These are phyloP conservation scores for Curvularia hawaiiensis DNA, from an alignment of 2,329 filamentous ascomycete species.

Conservation along the genomic window DNA sequence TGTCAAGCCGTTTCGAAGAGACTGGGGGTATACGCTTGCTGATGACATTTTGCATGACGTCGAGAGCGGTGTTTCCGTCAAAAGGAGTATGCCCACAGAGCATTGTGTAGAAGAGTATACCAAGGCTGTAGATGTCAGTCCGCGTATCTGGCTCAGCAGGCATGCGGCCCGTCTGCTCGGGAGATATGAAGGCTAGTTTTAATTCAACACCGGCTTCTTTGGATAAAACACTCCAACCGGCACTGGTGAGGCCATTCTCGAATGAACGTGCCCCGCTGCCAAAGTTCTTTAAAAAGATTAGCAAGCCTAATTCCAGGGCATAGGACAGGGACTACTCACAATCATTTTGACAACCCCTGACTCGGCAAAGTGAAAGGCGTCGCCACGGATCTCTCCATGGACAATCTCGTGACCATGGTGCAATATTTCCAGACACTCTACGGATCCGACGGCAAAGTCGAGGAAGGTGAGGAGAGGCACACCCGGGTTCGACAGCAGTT, in stretches of 20 bases:
- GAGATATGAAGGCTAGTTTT: conserved; percentile 89
- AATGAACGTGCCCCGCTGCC: conserved; percentile 87
- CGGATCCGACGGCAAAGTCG: conserved; percentile 88
- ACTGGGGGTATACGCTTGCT: conserved; percentile 78
- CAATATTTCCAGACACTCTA: conserved; percentile 85
- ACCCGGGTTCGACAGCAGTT: conserved; percentile 52
- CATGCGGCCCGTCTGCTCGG: conserved; percentile 92
- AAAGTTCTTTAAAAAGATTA: conserved; percentile 72
- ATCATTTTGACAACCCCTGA: conserved; percentile 66
- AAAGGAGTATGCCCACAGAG: conserved; percentile 77
- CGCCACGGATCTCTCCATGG: conserved; percentile 87
- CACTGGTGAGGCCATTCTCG: conserved; percentile 82
- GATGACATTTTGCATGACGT: conserved; percentile 89
- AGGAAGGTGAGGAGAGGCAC: conserved; percentile 79
- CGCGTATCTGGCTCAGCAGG: conserved; percentile 84
- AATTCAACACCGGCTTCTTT: conserved; percentile 85
- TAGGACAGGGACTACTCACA: not conserved
- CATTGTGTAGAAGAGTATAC: conserved; percentile 82
- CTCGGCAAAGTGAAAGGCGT: conserved; percentile 89
- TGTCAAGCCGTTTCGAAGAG: conserved; percentile 76
- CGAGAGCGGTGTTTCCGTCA: conserved; percentile 77
- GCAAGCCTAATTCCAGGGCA: not conserved
- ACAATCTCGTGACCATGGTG: conserved; percentile 86
- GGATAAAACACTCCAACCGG: conserved; percentile 83
- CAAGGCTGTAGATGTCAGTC: conserved; percentile 92